phyloP scores from a whole-genome alignment of 2,329 filamentous ascomycete species.

The Cytospora leucostoma region DNA sequence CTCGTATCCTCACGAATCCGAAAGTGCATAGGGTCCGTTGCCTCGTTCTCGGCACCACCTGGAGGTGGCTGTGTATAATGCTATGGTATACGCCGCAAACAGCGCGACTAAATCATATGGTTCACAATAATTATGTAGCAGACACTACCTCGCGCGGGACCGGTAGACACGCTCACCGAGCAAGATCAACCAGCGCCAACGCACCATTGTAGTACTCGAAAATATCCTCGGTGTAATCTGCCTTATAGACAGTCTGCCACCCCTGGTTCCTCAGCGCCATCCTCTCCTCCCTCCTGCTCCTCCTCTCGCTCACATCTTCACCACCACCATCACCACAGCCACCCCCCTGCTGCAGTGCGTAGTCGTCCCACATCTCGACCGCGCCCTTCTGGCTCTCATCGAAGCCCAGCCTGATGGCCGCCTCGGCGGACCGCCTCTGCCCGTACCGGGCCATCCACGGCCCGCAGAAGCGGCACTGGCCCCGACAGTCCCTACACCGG shows the following conservation, averaged over 20 bases:
- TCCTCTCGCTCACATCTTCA: background rate
- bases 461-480: background rate
- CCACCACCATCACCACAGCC: background rate
- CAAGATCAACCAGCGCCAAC: background rate
- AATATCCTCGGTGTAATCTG: background rate
- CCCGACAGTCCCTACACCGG: background rate
- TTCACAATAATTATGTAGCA: background rate
- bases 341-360: background rate
- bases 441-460: conserved; percentile 1
- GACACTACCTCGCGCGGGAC: background rate
- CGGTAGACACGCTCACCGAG: background rate
- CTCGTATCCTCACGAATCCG: too few species aligned
- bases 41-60: too few species aligned
- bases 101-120: background rate
- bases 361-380: background rate
- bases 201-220: conserved; percentile 1
- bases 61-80: too few species aligned
- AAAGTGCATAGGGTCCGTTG: too few species aligned
- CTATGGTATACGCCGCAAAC: background rate
- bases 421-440: background rate
- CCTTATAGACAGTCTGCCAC: background rate
- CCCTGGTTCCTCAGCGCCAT: background rate
- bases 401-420: background rate
- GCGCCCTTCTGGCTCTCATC: background rate
- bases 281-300: background rate